phyloP scores from a whole-genome alignment of 2,329 filamentous ascomycete genomes.

The Orbilia blumenaviensis region DNA sequence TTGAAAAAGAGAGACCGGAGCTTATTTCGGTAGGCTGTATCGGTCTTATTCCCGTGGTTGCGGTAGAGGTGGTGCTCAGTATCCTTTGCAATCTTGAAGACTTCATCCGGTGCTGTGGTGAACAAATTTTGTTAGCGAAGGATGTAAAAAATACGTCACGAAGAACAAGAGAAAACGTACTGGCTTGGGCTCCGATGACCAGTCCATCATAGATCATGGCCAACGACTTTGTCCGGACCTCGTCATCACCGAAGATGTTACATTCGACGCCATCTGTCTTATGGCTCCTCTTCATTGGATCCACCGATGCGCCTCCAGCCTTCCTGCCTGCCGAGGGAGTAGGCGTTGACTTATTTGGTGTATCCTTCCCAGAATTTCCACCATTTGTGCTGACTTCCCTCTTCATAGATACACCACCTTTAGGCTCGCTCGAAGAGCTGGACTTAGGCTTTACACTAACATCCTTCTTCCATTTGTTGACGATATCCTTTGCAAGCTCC shows the following conservation, averaged over 20 bases:
- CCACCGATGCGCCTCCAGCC: slow-evolving; percentile 64
- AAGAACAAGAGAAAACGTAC: slow-evolving; percentile 40
- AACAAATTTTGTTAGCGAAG: not conserved
- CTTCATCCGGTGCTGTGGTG: slow-evolving; percentile 67
- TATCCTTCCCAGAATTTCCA: slow-evolving; percentile 56
- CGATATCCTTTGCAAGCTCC: slow-evolving; percentile 79
- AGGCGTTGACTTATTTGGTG: slow-evolving; percentile 36
- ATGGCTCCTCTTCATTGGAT: slow-evolving; percentile 81
- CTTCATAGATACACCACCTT: slow-evolving; percentile 60
- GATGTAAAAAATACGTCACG: not conserved
- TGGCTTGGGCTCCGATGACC: slow-evolving; percentile 70
- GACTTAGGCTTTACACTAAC: slow-evolving; percentile 68
- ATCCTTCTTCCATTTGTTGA: slow-evolving; percentile 84
- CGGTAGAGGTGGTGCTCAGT: slow-evolving; percentile 81
- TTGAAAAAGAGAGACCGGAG: slow-evolving; percentile 93
- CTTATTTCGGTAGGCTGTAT: slow-evolving; percentile 81
- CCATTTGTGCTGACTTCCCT: slow-evolving; percentile 47
- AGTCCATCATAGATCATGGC: slow-evolving; percentile 94
- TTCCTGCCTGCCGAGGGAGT: slow-evolving; percentile 17
- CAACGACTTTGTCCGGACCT: slow-evolving; percentile 82
- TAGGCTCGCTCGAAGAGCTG: slow-evolving; percentile 64
- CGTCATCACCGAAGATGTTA: slow-evolving; percentile 72
- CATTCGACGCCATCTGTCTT: slow-evolving; percentile 82
- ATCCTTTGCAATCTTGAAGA: slow-evolving; percentile 73
- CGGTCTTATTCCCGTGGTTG: slow-evolving; percentile 74